phyloP scores from a whole-genome alignment of 139 green algal genomes.

The Chlorella sp. region DNA sequence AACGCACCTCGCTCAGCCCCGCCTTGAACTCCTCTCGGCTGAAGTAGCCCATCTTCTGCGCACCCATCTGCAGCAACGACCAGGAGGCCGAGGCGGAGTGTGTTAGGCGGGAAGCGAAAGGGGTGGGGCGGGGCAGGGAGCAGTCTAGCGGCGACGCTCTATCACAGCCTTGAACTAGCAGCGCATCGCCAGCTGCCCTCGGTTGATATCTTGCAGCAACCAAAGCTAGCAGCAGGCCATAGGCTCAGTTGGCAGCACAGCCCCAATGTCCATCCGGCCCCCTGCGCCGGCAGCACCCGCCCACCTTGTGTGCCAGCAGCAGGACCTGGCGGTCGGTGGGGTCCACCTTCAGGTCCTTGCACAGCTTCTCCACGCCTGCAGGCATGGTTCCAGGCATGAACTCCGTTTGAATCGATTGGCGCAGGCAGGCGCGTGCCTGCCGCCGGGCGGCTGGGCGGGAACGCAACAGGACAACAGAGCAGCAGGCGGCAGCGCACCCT shows the following conservation, averaged over 20 bases:
- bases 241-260: too few species aligned
- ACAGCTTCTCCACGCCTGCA: conserved; percentile 65
- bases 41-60: conserved; percentile 68
- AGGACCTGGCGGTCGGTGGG: conserved; percentile 61
- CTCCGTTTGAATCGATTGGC: background rate
- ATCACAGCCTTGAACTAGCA: too few species aligned
- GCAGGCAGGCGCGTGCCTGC: background rate
- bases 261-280: too few species aligned
- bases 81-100: too few species aligned
- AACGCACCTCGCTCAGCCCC: conserved; percentile 8
- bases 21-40: conserved; percentile 42
- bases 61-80: conserved; percentile 45
- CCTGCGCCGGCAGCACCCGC: background rate
- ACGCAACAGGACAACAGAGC: background rate
- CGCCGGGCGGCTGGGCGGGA: background rate
- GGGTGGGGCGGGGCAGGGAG: too few species aligned
- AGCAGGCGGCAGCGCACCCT: conserved; percentile 31
- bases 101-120: background rate
- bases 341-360: conserved; percentile 59
- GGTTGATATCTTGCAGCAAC: too few species aligned
- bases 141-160: too few species aligned
- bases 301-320: conserved; percentile 62
- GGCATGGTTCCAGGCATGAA: too few species aligned
- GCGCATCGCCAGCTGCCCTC: too few species aligned
- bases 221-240: too few species aligned